Percentiles rank a stretch among this genome's conserved stretches.
Evolutionary conservation across 1,284 basidiomycete genomes (phyloP).

Genomic region (Pseudomicrostroma phylloplanum): DNA sequence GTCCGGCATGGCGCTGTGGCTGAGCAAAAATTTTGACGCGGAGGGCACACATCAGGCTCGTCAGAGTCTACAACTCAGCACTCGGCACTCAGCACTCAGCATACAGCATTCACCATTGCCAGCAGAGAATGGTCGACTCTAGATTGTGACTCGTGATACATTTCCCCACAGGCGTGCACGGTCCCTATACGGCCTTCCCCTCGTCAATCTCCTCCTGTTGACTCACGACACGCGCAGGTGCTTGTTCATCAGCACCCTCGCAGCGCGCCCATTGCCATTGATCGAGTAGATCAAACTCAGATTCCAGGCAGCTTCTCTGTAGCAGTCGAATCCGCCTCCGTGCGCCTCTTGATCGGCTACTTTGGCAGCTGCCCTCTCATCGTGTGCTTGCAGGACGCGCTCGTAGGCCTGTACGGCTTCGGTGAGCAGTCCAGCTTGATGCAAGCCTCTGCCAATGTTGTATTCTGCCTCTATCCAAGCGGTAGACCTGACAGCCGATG

Average conservation of each 20-base stretch:
- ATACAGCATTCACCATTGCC: too few species aligned
- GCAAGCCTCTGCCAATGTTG: slow-evolving; percentile 84
- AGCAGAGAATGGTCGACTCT: too few species aligned
- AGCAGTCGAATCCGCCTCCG: slow-evolving; percentile 18
- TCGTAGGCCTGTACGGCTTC: slow-evolving; percentile 39
- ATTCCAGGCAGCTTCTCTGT: slow-evolving; percentile 44
- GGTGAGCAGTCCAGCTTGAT: slow-evolving; percentile 60
- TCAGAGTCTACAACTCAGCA: not conserved
- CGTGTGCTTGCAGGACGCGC: slow-evolving; percentile 23
- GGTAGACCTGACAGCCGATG: slow-evolving; percentile 29
- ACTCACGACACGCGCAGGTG: slow-evolving; percentile 2
- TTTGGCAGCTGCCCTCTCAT: slow-evolving; percentile 7
- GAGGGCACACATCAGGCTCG: too few species aligned
- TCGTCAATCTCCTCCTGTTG: too few species aligned
- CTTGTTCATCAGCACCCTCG: slow-evolving; percentile 7
- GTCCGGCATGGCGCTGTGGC: too few species aligned
- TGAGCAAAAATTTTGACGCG: too few species aligned
- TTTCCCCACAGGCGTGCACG: too few species aligned
- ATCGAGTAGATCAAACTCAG: slow-evolving; percentile 34
- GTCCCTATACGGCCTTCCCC: too few species aligned
- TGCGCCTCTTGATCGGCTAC: not conserved
- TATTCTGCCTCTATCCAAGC: slow-evolving; percentile 67
- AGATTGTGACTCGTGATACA: too few species aligned
- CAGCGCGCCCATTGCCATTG: slow-evolving; percentile 9
- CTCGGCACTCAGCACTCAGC: slow-evolving; percentile 6